Evolutionary conservation across 805 yeast species (phyloP).

Genomic region (Cyberlindnera veronae): DNA sequence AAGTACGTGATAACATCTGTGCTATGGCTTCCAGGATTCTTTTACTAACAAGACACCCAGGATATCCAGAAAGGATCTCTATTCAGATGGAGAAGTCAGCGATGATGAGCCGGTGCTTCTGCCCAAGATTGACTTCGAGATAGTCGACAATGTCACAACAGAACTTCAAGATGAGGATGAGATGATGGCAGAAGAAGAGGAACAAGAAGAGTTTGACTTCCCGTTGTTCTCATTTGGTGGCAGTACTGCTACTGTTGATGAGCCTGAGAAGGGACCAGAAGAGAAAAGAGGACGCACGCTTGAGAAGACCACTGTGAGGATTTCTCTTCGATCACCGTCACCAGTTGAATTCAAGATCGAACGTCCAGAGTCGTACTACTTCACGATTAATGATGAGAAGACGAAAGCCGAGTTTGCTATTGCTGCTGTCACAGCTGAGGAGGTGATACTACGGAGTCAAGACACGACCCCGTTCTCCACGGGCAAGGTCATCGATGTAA

Average conservation of each 20-base stretch:
- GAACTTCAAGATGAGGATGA: conserved; percentile 3
- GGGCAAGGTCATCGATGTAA: conserved; percentile 19
- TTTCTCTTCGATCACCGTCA: conserved; percentile 26
- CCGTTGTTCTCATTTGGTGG: conserved; percentile 28
- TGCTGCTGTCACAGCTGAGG: conserved; percentile 21
- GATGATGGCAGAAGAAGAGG: conserved; percentile 1
- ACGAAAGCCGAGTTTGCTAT: conserved; percentile 8
- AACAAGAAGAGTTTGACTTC: conserved; percentile 26
- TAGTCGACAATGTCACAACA: conserved; percentile 18
- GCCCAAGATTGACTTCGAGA: conserved; percentile 27
- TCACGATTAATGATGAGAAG: conserved; percentile 10
- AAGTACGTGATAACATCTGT: neutral
- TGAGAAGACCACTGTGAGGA: conserved; percentile 12
- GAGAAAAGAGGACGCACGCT: conserved; percentile 15
- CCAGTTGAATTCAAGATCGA: conserved; percentile 21
- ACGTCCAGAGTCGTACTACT: conserved; percentile 25
- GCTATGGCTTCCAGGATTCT: neutral
- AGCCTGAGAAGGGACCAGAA: conserved; percentile 6
- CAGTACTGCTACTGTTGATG: neutral
- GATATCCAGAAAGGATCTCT: conserved; percentile 24
- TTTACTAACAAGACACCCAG: conserved; percentile 7
- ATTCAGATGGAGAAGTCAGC: conserved; percentile 15
- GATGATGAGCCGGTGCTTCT: conserved; percentile 19
- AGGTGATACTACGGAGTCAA: conserved; percentile 6
- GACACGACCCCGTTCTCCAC: conserved; percentile 4